A percentile compares a stretch with the other conserved stretches of the same genome.
Conservation (phyloP, 345 rosid genomes). For the Microcos paniculata region DNA sequence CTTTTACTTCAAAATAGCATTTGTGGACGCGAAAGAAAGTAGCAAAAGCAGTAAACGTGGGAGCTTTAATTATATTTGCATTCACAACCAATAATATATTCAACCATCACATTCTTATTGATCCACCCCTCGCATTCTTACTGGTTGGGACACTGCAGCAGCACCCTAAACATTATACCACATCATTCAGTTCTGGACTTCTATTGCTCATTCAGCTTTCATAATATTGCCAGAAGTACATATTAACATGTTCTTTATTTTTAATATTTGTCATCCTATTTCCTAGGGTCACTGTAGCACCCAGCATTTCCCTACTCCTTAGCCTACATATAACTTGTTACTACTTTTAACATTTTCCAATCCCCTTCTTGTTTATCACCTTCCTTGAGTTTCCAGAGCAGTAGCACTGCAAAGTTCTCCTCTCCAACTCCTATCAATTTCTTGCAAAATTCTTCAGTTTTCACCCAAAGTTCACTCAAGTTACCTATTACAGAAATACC, state of each 20-base stretch:
- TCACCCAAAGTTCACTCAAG: not conserved
- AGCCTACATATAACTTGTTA: not conserved
- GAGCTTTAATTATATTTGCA: too few species aligned
- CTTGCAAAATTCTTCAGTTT: not conserved
- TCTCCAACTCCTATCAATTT: not conserved
- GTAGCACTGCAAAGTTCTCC: constrained; percentile 3
- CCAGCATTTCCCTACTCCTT: not conserved
- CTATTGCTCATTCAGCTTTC: not conserved
- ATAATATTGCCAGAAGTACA: not conserved
- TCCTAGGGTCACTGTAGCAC: not conserved
- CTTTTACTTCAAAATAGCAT: not conserved
- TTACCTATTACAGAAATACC: not conserved
- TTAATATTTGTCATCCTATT: not conserved
- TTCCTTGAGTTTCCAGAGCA: not conserved
- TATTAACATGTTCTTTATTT: not conserved
- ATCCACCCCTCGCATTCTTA: too few species aligned
- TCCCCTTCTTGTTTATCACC: not conserved
- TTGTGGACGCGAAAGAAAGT: not conserved
- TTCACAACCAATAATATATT: too few species aligned
- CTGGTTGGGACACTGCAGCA: too few species aligned
- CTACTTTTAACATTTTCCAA: not conserved
- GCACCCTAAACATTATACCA: too few species aligned
- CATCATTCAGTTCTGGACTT: not conserved
- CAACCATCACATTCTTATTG: too few species aligned
- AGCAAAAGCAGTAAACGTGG: too few species aligned